A percentile compares a stretch with the other conserved stretches of the same genome.
Evolutionary conservation across 371 early-diverging fungal species (phyloP).

Genomic region (Dichotomocladium elegans): DNA sequence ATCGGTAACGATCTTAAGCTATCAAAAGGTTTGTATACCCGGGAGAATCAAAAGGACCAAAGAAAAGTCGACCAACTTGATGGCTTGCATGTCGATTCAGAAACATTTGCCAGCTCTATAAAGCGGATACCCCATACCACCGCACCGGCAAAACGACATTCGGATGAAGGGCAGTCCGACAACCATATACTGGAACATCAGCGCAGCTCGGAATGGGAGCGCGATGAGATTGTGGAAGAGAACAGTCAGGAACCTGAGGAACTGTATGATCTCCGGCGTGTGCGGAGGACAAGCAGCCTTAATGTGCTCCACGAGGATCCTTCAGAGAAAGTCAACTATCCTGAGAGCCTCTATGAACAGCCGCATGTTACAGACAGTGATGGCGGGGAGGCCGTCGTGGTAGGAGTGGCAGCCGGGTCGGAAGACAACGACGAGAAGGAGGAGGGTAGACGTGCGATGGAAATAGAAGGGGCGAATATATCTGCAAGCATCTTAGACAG

Average conservation of each 20-base stretch:
- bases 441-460: not conserved
- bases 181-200: too few relatives aligned
- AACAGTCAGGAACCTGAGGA: conserved; percentile 1
- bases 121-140: not conserved
- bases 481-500: not conserved
- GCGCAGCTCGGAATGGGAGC: too few relatives aligned
- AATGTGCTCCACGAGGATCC: conserved; percentile 33
- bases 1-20: conserved; percentile 39
- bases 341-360: conserved; percentile 2
- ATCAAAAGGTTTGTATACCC: conserved; percentile 23
- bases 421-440: not conserved
- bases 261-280: conserved; percentile 13
- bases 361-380: too few relatives aligned
- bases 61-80: not conserved
- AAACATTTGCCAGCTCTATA: conserved; percentile 3
- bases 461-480: not conserved
- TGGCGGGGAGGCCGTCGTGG: not conserved
- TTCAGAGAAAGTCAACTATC: conserved; percentile 1
- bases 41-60: too few relatives aligned
- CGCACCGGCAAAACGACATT: not conserved
- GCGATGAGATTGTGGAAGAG: too few relatives aligned
- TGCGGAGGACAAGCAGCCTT: conserved; percentile 40
- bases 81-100: not conserved
- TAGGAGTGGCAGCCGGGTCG: not conserved
- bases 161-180: too few relatives aligned